phyloP scores from a whole-genome alignment of 306 rosid species.

The Geum urbanum region DNA sequence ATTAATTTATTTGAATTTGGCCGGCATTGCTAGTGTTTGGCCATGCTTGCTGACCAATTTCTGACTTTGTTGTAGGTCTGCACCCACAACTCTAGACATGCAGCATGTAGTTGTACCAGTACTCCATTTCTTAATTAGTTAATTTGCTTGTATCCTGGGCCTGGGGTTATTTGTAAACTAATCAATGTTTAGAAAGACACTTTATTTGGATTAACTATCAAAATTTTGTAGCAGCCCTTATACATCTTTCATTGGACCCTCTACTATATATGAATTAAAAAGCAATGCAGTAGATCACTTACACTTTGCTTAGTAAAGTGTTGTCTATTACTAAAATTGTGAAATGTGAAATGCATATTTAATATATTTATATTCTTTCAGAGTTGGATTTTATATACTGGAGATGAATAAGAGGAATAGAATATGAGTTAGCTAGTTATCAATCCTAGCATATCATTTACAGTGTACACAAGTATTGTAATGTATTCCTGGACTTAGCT shows the following conservation, averaged over 20 bases:
- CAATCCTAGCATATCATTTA: neutral
- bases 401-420: slow-evolving; percentile 16
- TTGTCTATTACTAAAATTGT: too few species aligned
- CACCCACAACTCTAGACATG: slow-evolving; percentile 33
- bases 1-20: slow-evolving; percentile 25
- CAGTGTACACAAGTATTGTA: neutral
- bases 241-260: neutral
- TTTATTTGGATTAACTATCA: neutral
- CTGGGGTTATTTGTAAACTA: slow-evolving; percentile 30
- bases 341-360: too few species aligned
- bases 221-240: too few species aligned
- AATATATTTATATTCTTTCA: too few species aligned
- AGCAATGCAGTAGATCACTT: neutral
- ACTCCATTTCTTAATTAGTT: slow-evolving; percentile 30
- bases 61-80: slow-evolving; percentile 31
- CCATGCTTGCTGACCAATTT: slow-evolving; percentile 32
- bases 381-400: slow-evolving; percentile 23
- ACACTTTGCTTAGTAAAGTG: too few species aligned
- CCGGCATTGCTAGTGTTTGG: slow-evolving; percentile 16
- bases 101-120: slow-evolving; percentile 26
- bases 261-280: neutral
- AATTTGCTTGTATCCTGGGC: slow-evolving; percentile 13
- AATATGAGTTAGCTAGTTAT: neutral
- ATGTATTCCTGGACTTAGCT: slow-evolving; percentile 32
- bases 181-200: slow-evolving; percentile 17